Base-by-base conservation (phyloP, 352 stramenopile genomes). In the Phytophthora tubulina region DNA sequence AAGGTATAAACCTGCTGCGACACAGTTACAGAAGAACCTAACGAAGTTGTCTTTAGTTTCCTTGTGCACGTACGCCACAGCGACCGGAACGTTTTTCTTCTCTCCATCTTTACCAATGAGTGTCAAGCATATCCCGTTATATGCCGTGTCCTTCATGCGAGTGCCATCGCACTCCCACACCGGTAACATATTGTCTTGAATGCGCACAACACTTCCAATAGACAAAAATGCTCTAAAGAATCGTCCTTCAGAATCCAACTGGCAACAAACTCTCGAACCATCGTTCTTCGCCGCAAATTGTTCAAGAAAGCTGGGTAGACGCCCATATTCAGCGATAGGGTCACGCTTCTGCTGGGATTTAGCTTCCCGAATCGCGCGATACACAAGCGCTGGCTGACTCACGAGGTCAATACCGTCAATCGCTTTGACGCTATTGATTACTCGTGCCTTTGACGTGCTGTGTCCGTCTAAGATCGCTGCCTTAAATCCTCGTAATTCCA, bases 161-260 rank as follows among this genome's bases (percentile, higher is more conserved):
- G 60, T 67, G 4, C 48, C 60, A 36, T 67, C 60, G n/a, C 48
- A 67, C 7, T 67, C 49, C 48, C 36, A 59, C 7, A 58, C 30
- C 13, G 35, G 46, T 15, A 67, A 15, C n/a, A 56, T 7, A 6
- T 4, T 49, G 9, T 64, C n/a, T 48, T 64, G 57, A 39, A 54
- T 32, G 13, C 41, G 3, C 39, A 48, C 57, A 30, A 49, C n/a
- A 36, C 2, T 48, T 36, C 57, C 44, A 48, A 55, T 32, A 2
- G 55, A 42, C 13, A 63, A 5, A 41, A 54, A 61, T 38, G 55
- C 55, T 27, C 41, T 8, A 52, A 53, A 63, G 9, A 63, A 63
- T 17, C 41, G 39, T 0, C 55, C 55, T 14, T 42, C 6, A 4
- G 13, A 46, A 46, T 63, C 56, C 7, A 63, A 32, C 15, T 63